Evolutionary conservation across 495 filamentous ascomycete species (phyloP).

Genomic region (Penicillium cosmopolitanum): DNA sequence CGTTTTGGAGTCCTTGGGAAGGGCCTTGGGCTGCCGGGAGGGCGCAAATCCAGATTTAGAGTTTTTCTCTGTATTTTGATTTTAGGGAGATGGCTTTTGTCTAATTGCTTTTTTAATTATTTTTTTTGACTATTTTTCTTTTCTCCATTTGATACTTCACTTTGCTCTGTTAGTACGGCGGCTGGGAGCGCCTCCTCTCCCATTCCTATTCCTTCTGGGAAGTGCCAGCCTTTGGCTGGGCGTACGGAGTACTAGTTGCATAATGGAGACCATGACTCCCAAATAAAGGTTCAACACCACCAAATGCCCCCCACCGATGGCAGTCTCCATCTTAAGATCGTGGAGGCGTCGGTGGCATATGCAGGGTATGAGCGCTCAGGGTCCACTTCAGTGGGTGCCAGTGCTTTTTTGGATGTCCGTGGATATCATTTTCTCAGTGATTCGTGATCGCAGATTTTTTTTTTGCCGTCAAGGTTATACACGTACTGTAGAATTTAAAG

Average conservation of each 20-base stretch:
- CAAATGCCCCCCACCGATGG: neutral
- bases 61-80: slow-evolving; percentile 1
- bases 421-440: no score
- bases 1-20: slow-evolving; percentile 7
- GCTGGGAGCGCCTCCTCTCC: slow-evolving; percentile 14
- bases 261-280: slow-evolving; percentile 1
- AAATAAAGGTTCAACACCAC: slow-evolving; percentile 3
- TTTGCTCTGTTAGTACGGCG: neutral
- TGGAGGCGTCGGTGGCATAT: slow-evolving; percentile 29
- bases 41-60: slow-evolving; percentile 18
- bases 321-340: slow-evolving; percentile 19
- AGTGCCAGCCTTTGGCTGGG: slow-evolving; percentile 7
- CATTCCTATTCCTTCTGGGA: slow-evolving; percentile 8
- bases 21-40: slow-evolving; percentile 1
- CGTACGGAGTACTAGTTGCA: slow-evolving; percentile 8
- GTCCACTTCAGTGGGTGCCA: slow-evolving; percentile 11
- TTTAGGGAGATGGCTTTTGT: no score
- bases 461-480: neutral
- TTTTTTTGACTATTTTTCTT: neutral
- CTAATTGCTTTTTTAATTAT: slow-evolving; percentile 12
- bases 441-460: neutral
- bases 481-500: slow-evolving; percentile 1
- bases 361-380: slow-evolving; percentile 23
- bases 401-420: slow-evolving; percentile 4
- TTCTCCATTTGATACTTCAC: slow-evolving; percentile 5